Evolutionary conservation across 176 grass and related monocot genomes (phyloP), one percentile per base, ranked within the genome.

Genomic region (Urochloa ruziziensis): DNA sequence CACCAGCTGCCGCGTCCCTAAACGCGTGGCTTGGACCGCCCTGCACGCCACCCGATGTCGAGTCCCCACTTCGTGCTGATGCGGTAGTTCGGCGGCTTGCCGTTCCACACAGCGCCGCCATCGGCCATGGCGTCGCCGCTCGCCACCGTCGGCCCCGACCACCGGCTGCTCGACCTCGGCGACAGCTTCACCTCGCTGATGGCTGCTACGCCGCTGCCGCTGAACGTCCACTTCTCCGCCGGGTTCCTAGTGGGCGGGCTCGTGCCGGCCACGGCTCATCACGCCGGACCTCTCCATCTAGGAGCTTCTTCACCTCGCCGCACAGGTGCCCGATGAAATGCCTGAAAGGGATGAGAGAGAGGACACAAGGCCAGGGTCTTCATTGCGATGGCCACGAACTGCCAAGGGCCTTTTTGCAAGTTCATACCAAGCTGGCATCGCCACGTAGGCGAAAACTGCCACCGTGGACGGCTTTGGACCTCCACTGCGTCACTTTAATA

Each of bases 161-260:
- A 62, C 79, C 67, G 83, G 27, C 79, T 92, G 52, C 79, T 92
- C 42, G 90, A 92, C 79, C 53, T 89, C 42, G 86, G 86, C 28
- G 90, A 86, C 49, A 89, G 74, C 79, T 92, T 92, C 86, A 89
- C 67, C 61, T 64, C 86, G 43, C 86, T 92, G 42, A 84, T 92
- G n/a, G n/a, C n/a, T 52, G 62, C 86, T 1, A 23, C 56, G 10
- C 23, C 67, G 49, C 28, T n/a, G 44, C 42, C n/a, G 53, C 40
- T 32, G 8, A 40, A 57, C 77, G 64, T 19, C 3, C 73, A 78
- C 74, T 89, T 82, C 74, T 23, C 78, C 82, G 23, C 42, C 39
- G 40, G 62, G 17, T 83, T 89, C 73, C 1, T 89, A 0, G 18
- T 52, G 1, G 73, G 49, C 32, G 74, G 37, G 3, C 5, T 29